Conservation (phyloP, 2,329 filamentous ascomycete species). For the Exophiala bonariae region DNA sequence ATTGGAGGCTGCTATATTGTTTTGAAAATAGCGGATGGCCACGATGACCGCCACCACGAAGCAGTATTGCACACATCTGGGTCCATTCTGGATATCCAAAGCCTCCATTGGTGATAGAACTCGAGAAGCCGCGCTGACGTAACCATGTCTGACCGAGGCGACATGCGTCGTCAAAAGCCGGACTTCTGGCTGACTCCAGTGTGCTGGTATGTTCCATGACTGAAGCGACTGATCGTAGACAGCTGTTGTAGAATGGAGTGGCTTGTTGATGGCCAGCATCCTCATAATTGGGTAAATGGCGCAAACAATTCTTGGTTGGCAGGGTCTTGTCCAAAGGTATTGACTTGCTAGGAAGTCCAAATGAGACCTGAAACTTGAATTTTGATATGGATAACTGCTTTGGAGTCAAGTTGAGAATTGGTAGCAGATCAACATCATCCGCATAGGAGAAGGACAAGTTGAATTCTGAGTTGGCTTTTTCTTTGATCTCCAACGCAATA, state of each 20-base stretch:
- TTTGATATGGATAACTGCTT: conserved; percentile 27
- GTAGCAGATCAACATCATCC: conserved; percentile 74
- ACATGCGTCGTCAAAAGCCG: conserved; percentile 78
- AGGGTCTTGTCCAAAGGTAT: conserved; percentile 73
- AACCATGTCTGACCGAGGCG: conserved; percentile 87
- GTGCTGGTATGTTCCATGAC: conserved; percentile 74
- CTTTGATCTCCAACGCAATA: conserved; percentile 69
- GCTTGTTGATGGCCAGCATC: conserved; percentile 34
- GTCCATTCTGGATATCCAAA: conserved; percentile 95
- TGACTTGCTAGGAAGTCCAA: conserved; percentile 65
- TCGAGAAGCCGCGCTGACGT: conserved; percentile 77
- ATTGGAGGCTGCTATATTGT: conserved; percentile 84
- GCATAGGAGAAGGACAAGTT: conserved; percentile 65
- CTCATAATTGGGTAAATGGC: conserved; percentile 39
- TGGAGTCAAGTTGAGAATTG: conserved; percentile 57
- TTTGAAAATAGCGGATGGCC: conserved; percentile 71
- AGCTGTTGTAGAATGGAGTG: conserved; percentile 87
- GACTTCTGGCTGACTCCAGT: conserved; percentile 66
- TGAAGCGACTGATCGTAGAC: conserved; percentile 74
- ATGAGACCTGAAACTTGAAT: conserved; percentile 65
- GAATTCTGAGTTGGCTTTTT: conserved; percentile 54
- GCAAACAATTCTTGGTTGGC: conserved; percentile 69
- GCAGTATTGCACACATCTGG: conserved; percentile 72
- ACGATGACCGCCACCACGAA: conserved; percentile 73
- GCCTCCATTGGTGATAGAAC: conserved; percentile 70